Percentiles rank a stretch among this genome's conserved stretches.
Conservation (phyloP, 2,329 filamentous ascomycete genomes). For the Alternaria sp. region DNA sequence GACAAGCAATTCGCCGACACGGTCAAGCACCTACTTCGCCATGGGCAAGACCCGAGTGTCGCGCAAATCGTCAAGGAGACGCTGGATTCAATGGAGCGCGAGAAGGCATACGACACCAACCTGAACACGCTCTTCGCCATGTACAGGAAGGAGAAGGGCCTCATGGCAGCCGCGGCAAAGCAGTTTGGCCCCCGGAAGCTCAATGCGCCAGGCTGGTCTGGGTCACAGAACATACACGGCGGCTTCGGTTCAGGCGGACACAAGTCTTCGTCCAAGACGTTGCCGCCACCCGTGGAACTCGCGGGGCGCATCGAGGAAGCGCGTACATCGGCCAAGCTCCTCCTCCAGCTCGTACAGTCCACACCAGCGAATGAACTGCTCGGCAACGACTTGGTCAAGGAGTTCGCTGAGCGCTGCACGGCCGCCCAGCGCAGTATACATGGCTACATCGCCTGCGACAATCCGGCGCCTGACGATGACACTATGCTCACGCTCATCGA, state of each 20-base stretch:
- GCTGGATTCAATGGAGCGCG: slow-evolving; percentile 75
- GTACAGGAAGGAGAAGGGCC: slow-evolving; percentile 79
- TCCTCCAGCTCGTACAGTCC: slow-evolving; percentile 89
- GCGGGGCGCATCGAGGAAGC: slow-evolving; percentile 87
- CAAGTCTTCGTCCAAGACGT: slow-evolving; percentile 26
- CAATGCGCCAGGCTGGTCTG: slow-evolving; percentile 52
- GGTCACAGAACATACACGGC: slow-evolving; percentile 28
- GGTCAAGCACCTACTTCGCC: slow-evolving; percentile 75
- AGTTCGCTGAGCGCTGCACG: slow-evolving; percentile 87
- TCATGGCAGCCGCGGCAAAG: slow-evolving; percentile 55
- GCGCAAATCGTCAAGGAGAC: slow-evolving; percentile 88
- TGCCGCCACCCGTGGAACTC: slow-evolving; percentile 77
- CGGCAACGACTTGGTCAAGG: slow-evolving; percentile 84
- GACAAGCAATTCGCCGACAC: slow-evolving; percentile 83
- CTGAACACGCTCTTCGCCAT: slow-evolving; percentile 75
- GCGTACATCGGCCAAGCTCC: slow-evolving; percentile 84
- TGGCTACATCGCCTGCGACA: slow-evolving; percentile 78
- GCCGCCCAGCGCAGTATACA: slow-evolving; percentile 83
- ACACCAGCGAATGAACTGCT: slow-evolving; percentile 79
- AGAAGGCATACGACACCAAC: slow-evolving; percentile 76
- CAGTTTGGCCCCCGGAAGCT: slow-evolving; percentile 49
- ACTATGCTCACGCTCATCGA: slow-evolving; percentile 94
- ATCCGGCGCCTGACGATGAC: slow-evolving; percentile 86
- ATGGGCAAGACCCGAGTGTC: slow-evolving; percentile 74
- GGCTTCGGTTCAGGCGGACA: slow-evolving; percentile 28